Evolutionary conservation across 371 early-diverging fungal genomes (phyloP), one percentile per base, ranked within the genome.

Genomic region (Mucor racemosus): DNA sequence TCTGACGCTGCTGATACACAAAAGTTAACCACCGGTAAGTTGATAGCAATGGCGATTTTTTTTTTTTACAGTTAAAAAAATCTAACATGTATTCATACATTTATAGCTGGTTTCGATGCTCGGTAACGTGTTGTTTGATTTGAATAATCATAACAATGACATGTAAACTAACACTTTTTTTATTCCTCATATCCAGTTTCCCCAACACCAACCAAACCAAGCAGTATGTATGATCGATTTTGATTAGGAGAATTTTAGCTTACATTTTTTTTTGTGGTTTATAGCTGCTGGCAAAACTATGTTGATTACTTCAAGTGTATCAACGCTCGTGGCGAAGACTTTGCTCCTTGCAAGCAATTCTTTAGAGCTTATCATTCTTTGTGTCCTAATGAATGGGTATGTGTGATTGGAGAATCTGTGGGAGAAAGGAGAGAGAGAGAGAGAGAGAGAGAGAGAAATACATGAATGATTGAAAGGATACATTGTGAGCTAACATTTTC

Each of bases 131-230:
- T 59, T 54, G 36, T 35, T 42, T 39, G 21, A 14, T 15, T 36
- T 57, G 15, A 13, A 34, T 11, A 44, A 40, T 48, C 14, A 50
- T 13, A 5, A 50, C 15, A 34, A 48, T 35, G 46, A 17, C 50
- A 46, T 14, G 35, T 34, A 62, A 40, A 71, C 38, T 34, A 19
- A 44, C 34, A 21, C 40, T 21, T 54, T 60, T 33, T 48, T 42
- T n/a, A n/a, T 42, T 19, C 8, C 13, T 7, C n/a, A 11, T 8
- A 34, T 56, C 11, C 38, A 74, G 97, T 71, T 97, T 96, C 92
- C 97, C 97, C 74, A 95, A 96, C 91, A 88, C 89, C 77, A 96
- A 97, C 88, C 95, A 96, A 89, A 93, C 94, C 88, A 95, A 92
- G 92, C 90, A 86, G 74, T 74, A 74, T 17, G 70, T 60, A 57